Conservation (phyloP, 2,329 filamentous ascomycete species). For the Colletotrichum falcatum region DNA sequence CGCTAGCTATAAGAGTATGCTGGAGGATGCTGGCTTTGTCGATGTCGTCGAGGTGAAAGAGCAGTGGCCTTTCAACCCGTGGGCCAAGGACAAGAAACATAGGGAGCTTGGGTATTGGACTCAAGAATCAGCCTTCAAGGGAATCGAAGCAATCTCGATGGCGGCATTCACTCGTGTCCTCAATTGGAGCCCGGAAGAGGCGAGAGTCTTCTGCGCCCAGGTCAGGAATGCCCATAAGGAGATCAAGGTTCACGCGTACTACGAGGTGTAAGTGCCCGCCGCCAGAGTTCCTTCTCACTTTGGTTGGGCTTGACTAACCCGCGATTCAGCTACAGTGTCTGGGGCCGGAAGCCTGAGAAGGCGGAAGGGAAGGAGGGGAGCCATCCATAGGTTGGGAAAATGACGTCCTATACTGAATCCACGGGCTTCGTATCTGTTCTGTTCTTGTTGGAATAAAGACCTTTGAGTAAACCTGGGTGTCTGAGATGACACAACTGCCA, state of each 20-base stretch:
- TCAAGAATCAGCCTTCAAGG: conserved; percentile 45
- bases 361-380: conserved; percentile 8
- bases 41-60: conserved; percentile 58
- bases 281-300: fast-evolving
- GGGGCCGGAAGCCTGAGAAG: conserved; percentile 29
- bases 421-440: not conserved
- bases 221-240: conserved; percentile 51
- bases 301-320: not conserved
- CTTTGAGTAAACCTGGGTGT: no score
- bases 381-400: not conserved
- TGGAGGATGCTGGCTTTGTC: conserved; percentile 58
- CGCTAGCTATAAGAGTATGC: conserved; percentile 51
- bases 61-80: conserved; percentile 63
- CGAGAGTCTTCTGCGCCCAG: conserved; percentile 49
- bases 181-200: conserved; percentile 50
- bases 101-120: conserved; percentile 58
- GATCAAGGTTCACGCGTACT: conserved; percentile 51
- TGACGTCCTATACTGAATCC: not conserved
- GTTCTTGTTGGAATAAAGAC: not conserved
- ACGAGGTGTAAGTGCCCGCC: conserved; percentile 50
- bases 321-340: conserved; percentile 14
- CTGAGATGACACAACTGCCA: not conserved
- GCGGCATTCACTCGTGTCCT: conserved; percentile 50
- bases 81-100: conserved; percentile 62
- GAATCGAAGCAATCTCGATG: conserved; percentile 50